Percentiles rank a stretch among this genome's conserved stretches.
Conservation (phyloP, 106 monocot species). For the Dioscorea dumetorum region DNA sequence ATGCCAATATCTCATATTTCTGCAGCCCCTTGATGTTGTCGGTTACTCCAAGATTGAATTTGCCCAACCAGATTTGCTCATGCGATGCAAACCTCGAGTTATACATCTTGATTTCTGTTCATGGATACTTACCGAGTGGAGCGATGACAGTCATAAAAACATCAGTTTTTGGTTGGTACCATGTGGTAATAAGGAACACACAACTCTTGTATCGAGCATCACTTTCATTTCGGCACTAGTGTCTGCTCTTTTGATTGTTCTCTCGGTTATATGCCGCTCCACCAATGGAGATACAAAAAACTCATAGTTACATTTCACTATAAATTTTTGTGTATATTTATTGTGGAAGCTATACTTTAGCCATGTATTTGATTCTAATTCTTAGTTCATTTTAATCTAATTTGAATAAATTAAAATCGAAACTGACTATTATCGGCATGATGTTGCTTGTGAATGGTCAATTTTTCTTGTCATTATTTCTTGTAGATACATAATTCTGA, state of each 20-base stretch:
- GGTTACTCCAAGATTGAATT: constrained; percentile 40
- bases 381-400: no score
- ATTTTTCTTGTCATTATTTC: no score
- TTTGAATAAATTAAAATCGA: no score
- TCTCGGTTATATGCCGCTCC: constrained; percentile 18
- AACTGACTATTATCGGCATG: no score
- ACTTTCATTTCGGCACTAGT: constrained; percentile 48
- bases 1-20: no score
- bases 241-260: constrained; percentile 41
- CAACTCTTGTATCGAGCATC: constrained; percentile 33
- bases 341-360: no score
- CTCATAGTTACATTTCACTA: no score
- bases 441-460: no score
- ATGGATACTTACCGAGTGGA: constrained; percentile 19
- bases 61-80: constrained; percentile 26
- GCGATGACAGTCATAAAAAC: not conserved
- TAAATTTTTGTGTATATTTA: no score
- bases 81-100: constrained; percentile 31
- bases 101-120: constrained; percentile 11
- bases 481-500: no score
- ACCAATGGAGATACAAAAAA: no score
- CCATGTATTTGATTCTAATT: no score
- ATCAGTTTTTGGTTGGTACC: constrained; percentile 42
- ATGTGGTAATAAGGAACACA: constrained; percentile 42
- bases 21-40: constrained; percentile 49